Evolutionary conservation across 208 protist genomes (phyloP), one percentile per base, ranked within the genome.

Genomic region (Trypanosoma avium): DNA sequence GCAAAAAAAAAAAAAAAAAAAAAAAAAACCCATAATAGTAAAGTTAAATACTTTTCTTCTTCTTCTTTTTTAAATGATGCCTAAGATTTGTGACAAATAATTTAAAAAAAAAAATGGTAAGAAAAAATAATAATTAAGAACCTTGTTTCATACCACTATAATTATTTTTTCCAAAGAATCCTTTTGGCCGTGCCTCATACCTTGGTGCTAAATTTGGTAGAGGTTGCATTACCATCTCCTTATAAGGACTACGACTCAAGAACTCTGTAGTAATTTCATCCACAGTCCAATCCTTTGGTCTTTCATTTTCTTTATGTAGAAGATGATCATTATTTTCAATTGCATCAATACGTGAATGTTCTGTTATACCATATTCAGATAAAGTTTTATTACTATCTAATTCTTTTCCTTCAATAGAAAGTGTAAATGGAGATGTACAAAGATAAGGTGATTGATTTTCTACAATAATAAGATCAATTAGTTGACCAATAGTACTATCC

Each of bases 391-490:
- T 15, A 9, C 60, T 61, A 47, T 90, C 86, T 13, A 95, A 65
- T 47, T 93, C 82, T 24, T 79, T 73, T 6, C 89, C 89, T 47
- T 91, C 82, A 40, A 92, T 79, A 33, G 69, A 73, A 32, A 95
- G 75, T 29, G 60, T 73, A 70, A 95, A 84, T 3, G 77, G 17
- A 8, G 75, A 88, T 1, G 66, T 79, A 59, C 83, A 90, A 21
- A 95, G 50, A 56, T 95, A 95, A 3, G 89, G 89, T 10, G 84
- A 92, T 59, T 90, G 83, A 48, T 95, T 95, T 52, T 95, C 86
- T 17, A 93, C 62, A 17, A 49, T 69, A 13, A 95, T 77, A 42
- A 83, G 75, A 12, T 95, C 67, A 52, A 93, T 85, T 13, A 95
- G 15, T 38, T 90, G 75, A 15, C 75, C 59, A 27, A 95, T 74